Conservation (phyloP, 805 yeast species). For the Schizosaccharomyces cryophilus region DNA sequence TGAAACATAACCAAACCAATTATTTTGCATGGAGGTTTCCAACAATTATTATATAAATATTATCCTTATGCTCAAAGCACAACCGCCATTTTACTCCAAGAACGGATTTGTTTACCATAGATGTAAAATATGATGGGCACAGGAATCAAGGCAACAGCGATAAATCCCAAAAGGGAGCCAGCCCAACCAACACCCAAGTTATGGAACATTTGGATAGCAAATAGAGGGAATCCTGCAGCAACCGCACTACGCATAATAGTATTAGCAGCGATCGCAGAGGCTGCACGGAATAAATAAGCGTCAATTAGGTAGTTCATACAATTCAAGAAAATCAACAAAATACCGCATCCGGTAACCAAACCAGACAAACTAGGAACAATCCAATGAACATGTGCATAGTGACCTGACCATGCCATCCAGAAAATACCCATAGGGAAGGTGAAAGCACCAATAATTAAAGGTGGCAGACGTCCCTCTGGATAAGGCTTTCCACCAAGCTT, state of each 20-base stretch:
- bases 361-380: slow-evolving; percentile 43
- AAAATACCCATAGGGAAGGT: slow-evolving; percentile 17
- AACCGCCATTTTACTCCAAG: neutral
- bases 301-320: slow-evolving; percentile 43
- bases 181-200: slow-evolving; percentile 59
- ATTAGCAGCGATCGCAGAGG: slow-evolving; percentile 56
- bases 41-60: neutral
- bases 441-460: slow-evolving; percentile 49
- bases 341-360: slow-evolving; percentile 33
- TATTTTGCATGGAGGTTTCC: too few species aligned
- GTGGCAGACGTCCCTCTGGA: slow-evolving; percentile 60
- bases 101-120: neutral
- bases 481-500: slow-evolving; percentile 34
- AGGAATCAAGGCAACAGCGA: slow-evolving; percentile 32
- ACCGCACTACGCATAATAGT: slow-evolving; percentile 42
- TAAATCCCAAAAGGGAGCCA: slow-evolving; percentile 40
- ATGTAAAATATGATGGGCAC: slow-evolving; percentile 40
- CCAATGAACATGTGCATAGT: slow-evolving; percentile 39
- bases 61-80: neutral
- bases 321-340: slow-evolving; percentile 37
- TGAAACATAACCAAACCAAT: too few species aligned
- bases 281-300: slow-evolving; percentile 39
- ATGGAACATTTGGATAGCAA: slow-evolving; percentile 45
- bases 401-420: slow-evolving; percentile 79
- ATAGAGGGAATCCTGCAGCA: slow-evolving; percentile 51